Evolutionary conservation across 2,329 filamentous ascomycete species (phyloP).

Genomic region (Magnaporthales sp.): DNA sequence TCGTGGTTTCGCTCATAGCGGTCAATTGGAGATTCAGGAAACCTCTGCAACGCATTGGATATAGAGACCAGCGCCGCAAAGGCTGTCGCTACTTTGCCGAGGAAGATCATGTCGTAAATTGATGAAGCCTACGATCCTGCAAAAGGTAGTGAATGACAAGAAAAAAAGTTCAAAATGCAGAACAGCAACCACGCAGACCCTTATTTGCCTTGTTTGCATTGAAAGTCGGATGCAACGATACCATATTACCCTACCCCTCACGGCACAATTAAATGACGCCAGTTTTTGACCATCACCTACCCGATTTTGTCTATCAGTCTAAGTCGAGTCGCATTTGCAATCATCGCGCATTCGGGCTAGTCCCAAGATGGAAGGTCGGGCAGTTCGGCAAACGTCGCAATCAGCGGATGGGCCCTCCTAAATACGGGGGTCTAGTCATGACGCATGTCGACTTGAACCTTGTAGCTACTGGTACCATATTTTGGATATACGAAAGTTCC

Average conservation of each 20-base stretch:
- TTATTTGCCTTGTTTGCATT: neutral
- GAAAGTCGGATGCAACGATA: neutral
- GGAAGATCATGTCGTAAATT: neutral
- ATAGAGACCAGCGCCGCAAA: neutral
- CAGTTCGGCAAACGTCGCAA: neutral
- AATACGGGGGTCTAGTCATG: neutral
- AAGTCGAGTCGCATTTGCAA: neutral
- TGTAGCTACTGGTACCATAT: no score
- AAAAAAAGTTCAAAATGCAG: neutral
- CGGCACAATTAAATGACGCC: neutral
- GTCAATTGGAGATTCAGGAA: neutral
- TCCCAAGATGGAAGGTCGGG: neutral
- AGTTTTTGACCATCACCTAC: neutral
- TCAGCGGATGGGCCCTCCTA: neutral
- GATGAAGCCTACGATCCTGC: neutral
- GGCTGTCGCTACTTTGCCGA: neutral
- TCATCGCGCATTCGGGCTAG: neutral
- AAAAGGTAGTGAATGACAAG: no score
- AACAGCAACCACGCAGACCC: neutral
- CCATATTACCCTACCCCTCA: neutral
- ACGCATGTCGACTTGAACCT: neutral
- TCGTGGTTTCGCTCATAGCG: neutral
- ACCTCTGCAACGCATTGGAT: neutral
- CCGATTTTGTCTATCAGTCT: neutral
- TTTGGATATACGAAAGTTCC: no score